Conservation (phyloP, 768 basidiomycete species). For the Leccinellum rugosiceps region DNA sequence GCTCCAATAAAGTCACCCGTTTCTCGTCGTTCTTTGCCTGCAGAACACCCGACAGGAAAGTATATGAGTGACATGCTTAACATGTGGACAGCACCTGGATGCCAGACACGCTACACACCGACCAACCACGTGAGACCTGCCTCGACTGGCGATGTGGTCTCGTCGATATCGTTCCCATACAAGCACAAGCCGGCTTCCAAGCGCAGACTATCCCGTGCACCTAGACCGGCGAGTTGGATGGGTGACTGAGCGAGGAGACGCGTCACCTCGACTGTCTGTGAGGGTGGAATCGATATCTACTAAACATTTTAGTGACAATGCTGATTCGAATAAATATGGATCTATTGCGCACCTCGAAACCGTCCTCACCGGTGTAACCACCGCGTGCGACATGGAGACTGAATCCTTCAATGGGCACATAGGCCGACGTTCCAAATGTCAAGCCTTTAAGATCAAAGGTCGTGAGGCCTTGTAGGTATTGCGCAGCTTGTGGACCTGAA, state of each 20-base stretch:
- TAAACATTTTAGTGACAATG: background rate
- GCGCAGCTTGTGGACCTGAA: constrained; percentile 76
- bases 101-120: constrained; percentile 49
- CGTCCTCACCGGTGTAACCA: constrained; percentile 98
- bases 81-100: background rate
- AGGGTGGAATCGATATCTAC: constrained; percentile 87
- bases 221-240: constrained; percentile 85
- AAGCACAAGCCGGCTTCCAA: constrained; percentile 97
- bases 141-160: constrained; percentile 82
- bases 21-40: constrained; percentile 82
- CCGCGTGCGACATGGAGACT: constrained; percentile 84
- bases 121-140: constrained; percentile 94
- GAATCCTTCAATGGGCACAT: constrained; percentile 62
- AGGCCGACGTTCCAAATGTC: constrained; percentile 84
- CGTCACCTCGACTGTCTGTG: constrained; percentile 69
- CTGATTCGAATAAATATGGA: background rate
- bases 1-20: constrained; percentile 76
- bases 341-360: constrained; percentile 69
- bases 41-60: background rate
- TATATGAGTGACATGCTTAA: background rate
- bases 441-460: constrained; percentile 69
- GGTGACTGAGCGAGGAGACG: constrained; percentile 53
- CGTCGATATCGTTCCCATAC: constrained; percentile 92
- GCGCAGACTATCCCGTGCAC: constrained; percentile 89
- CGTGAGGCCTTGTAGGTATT: constrained; percentile 74